A percentile compares a stretch with the other conserved stretches of the same genome.
These are phyloP conservation scores for Chlorella ohadii DNA, from an alignment of 139 green algal species.

Conservation along the genomic window DNA sequence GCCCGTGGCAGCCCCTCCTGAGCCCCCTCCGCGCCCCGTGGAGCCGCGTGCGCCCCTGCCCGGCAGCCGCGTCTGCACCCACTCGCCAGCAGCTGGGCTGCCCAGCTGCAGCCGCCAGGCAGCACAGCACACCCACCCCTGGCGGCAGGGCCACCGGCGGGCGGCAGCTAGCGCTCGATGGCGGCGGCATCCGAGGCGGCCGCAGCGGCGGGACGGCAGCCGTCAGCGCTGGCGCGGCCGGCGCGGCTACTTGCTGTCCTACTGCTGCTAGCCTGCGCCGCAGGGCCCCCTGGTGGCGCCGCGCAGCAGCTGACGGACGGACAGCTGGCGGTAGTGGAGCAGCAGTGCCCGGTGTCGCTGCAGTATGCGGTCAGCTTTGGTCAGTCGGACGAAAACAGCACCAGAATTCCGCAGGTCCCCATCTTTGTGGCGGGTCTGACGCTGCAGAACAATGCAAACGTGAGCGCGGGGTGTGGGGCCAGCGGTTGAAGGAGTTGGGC, in stretches of 20 bases:
- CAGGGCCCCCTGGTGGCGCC: background rate
- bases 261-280: background rate
- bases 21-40: too few relatives aligned
- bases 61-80: too few relatives aligned
- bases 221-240: background rate
- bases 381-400: background rate
- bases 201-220: background rate
- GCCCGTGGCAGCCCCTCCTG: too few relatives aligned
- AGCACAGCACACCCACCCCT: background rate
- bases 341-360: slow-evolving; percentile 44
- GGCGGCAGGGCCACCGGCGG: background rate
- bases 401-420: slow-evolving; percentile 22
- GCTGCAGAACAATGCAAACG: slow-evolving; percentile 32
- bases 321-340: background rate
- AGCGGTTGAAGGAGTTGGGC: too few relatives aligned
- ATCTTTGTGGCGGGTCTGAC: slow-evolving; percentile 49
- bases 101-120: too few relatives aligned
- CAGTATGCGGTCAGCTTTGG: slow-evolving; percentile 47
- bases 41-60: too few relatives aligned
- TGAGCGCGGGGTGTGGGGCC: background rate
- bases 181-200: background rate
- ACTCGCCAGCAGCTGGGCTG: too few relatives aligned
- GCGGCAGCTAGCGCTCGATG: too few relatives aligned
- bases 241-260: background rate
- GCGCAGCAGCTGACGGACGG: background rate